Conservation (phyloP, 2,329 filamentous ascomycete genomes). For the Chrysoporthe puriensis region DNA sequence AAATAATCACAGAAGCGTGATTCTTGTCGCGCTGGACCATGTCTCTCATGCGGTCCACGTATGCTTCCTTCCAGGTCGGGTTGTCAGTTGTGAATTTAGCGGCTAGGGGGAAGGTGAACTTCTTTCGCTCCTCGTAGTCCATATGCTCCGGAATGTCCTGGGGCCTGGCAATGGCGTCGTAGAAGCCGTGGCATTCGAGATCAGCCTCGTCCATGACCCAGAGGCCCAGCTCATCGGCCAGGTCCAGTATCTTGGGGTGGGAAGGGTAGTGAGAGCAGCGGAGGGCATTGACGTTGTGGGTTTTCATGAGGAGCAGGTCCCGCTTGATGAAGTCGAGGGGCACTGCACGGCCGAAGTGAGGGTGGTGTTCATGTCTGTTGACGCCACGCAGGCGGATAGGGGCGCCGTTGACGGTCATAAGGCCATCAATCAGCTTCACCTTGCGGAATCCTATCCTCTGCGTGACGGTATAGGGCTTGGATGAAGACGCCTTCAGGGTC, state of each 20-base stretch:
- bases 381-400: conserved; percentile 65
- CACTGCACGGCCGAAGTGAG: conserved; percentile 63
- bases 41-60: conserved; percentile 68
- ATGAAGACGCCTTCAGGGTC: conserved; percentile 36
- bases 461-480: conserved; percentile 44
- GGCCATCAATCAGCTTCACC: conserved; percentile 63
- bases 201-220: conserved; percentile 61
- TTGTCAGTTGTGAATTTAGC: conserved; percentile 66
- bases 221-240: conserved; percentile 68
- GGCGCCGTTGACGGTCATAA: conserved; percentile 66
- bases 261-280: conserved; percentile 71
- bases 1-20: conserved; percentile 71
- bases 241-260: conserved; percentile 61
- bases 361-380: conserved; percentile 74
- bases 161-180: conserved; percentile 52
- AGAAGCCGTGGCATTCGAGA: conserved; percentile 59
- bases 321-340: conserved; percentile 63
- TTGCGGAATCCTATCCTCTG: conserved; percentile 67
- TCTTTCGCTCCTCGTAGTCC: conserved; percentile 64
- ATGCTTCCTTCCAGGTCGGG: conserved; percentile 63
- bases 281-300: conserved; percentile 71
- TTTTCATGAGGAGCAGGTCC: conserved; percentile 71
- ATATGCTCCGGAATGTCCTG: conserved; percentile 57
- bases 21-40: conserved; percentile 72
- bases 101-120: conserved; percentile 56